Evolutionary conservation across 108 stramenopile species (phyloP).

Genomic region (Cyclotella cryptica): DNA sequence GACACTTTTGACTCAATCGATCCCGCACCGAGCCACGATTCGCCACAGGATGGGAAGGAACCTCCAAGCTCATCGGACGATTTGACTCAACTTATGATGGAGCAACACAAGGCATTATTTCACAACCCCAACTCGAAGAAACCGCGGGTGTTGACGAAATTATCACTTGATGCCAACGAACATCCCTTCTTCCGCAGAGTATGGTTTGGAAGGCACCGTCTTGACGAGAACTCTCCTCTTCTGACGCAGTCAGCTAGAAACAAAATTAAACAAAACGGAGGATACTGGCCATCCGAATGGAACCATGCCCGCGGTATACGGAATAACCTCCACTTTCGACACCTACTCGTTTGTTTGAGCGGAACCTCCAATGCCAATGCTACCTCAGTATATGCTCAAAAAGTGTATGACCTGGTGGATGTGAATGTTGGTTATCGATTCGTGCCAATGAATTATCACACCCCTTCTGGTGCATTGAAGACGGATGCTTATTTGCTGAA

Average conservation of each 20-base stretch:
- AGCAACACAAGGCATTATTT: background rate
- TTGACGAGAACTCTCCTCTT: constrained; percentile 80
- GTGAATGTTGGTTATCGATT: constrained; percentile 83
- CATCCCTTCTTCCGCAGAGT: constrained; percentile 84
- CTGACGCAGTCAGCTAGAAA: constrained; percentile 56
- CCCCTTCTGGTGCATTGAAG: constrained; percentile 28
- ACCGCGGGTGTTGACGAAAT: constrained; percentile 71
- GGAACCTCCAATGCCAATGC: constrained; percentile 80
- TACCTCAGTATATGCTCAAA: constrained; percentile 77
- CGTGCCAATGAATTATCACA: constrained; percentile 40
- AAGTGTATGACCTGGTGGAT: constrained; percentile 80
- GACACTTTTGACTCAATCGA: constrained; percentile 11
- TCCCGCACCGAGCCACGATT: background rate
- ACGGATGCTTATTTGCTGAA: constrained; percentile 47
- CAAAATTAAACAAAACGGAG: constrained; percentile 63
- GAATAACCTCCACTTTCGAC: constrained; percentile 72
- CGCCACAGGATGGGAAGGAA: background rate
- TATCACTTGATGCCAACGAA: constrained; percentile 68
- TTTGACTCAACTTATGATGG: background rate
- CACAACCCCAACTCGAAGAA: constrained; percentile 18
- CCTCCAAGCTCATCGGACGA: background rate
- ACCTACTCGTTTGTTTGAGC: constrained; percentile 72
- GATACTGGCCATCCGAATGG: constrained; percentile 73
- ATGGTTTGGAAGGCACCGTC: constrained; percentile 78
- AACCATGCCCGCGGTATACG: constrained; percentile 61